Conservation (phyloP, 2,329 filamentous ascomycete species). For the Pseudogymnoascus sp. region DNA sequence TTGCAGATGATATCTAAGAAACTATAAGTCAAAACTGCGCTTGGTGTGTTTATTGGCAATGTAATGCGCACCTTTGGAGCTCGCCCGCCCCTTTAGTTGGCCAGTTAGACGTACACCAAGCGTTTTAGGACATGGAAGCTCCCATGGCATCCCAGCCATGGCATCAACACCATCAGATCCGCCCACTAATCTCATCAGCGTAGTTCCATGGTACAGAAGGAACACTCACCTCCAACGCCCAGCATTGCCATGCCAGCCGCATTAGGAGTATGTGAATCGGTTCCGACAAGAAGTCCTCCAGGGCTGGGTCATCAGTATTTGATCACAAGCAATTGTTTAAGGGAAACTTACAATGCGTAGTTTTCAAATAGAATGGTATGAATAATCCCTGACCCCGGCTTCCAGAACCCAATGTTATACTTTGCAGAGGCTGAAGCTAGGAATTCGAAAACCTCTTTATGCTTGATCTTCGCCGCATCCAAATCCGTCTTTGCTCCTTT, state of each 20-base stretch:
- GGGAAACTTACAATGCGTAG: slow-evolving; percentile 26
- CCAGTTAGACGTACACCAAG: slow-evolving; percentile 28
- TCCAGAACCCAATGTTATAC: slow-evolving; percentile 38
- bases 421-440: slow-evolving; percentile 34
- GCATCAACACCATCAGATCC: slow-evolving; percentile 25
- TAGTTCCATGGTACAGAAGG: too few relatives aligned
- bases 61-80: slow-evolving; percentile 18
- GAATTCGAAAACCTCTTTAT: slow-evolving; percentile 33
- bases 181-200: slow-evolving; percentile 15
- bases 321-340: background rate
- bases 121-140: slow-evolving; percentile 27
- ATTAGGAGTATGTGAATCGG: slow-evolving; percentile 32
- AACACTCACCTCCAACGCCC: slow-evolving; percentile 22
- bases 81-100: slow-evolving; percentile 26
- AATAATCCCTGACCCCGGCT: slow-evolving; percentile 31
- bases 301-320: slow-evolving; percentile 19
- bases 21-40: background rate
- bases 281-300: slow-evolving; percentile 30
- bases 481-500: slow-evolving; percentile 28
- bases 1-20: slow-evolving; percentile 30
- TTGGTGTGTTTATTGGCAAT: background rate
- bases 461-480: slow-evolving; percentile 25
- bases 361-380: slow-evolving; percentile 35
- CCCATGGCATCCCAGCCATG: slow-evolving; percentile 29
- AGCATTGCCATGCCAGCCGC: slow-evolving; percentile 31